Evolutionary conservation across 768 basidiomycete genomes (phyloP).

Genomic region (Hypholoma fasciculare): DNA sequence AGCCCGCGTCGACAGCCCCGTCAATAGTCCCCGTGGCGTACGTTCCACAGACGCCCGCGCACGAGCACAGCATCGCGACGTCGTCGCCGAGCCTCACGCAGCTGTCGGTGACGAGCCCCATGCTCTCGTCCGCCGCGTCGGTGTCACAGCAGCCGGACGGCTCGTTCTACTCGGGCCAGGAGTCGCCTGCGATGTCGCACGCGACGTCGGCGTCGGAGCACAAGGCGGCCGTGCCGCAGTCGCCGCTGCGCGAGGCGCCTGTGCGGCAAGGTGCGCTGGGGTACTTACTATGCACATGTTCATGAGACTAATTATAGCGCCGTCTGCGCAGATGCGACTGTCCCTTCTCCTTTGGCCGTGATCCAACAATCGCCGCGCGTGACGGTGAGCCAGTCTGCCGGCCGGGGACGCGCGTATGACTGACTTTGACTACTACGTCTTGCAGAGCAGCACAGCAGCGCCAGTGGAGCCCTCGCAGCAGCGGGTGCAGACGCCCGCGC

Average conservation of each 20-base stretch:
- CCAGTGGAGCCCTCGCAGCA: constrained; percentile 37
- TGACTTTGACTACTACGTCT: constrained; percentile 3
- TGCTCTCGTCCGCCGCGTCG: constrained; percentile 75
- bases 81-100: constrained; percentile 88
- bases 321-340: constrained; percentile 34
- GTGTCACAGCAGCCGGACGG: constrained; percentile 65
- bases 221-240: constrained; percentile 48
- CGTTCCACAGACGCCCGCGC: constrained; percentile 15
- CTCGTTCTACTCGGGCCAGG: constrained; percentile 70
- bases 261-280: constrained; percentile 46
- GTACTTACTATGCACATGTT: neutral
- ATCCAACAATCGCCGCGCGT: constrained; percentile 20
- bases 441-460: constrained; percentile 35
- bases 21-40: constrained; percentile 29
- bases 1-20: constrained; percentile 32
- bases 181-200: constrained; percentile 76
- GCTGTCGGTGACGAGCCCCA: constrained; percentile 78
- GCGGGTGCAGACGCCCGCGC: too few species aligned
- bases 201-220: constrained; percentile 40
- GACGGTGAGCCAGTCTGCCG: constrained; percentile 37
- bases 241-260: constrained; percentile 46
- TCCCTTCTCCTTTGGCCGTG: constrained; percentile 41
- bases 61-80: constrained; percentile 43
- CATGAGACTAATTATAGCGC: neutral
- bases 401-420: constrained; percentile 31